Conservation (phyloP, 192 early-diverging fungal genomes). For the Obelidium mucronatum region DNA sequence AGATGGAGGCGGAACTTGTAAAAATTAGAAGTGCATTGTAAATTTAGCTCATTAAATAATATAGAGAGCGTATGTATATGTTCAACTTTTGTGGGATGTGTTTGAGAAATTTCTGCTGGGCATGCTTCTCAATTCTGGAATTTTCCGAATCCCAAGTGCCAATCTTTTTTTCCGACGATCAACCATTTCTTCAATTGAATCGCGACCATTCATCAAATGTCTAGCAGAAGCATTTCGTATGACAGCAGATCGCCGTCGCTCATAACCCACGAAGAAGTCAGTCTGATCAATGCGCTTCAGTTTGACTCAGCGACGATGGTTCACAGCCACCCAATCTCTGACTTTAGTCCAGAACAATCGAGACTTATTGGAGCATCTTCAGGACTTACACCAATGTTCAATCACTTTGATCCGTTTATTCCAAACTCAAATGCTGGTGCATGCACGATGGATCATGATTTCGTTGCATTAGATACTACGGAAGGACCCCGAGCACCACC, state of each 20-base stretch:
- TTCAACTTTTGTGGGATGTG: neutral
- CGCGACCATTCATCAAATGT: too few species aligned
- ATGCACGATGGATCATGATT: too few species aligned
- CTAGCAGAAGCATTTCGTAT: too few species aligned
- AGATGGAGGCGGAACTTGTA: neutral
- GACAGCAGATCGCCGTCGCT: neutral
- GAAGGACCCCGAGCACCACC: too few species aligned
- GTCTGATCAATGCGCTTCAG: neutral
- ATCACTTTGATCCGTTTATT: slow-evolving; percentile 1
- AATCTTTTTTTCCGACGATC: too few species aligned
- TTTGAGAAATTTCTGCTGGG: neutral
- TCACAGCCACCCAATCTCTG: neutral
- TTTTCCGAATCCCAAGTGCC: neutral
- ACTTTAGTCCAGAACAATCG: neutral
- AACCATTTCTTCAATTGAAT: too few species aligned
- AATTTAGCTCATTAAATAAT: too few species aligned
- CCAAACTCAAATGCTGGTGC: neutral
- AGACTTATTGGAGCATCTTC: neutral
- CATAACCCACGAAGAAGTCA: neutral
- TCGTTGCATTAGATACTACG: too few species aligned
- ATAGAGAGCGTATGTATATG: too few species aligned
- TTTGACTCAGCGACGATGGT: neutral
- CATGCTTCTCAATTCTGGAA: neutral
- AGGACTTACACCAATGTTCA: neutral
- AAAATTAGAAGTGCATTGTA: neutral